A percentile compares a stretch with the other conserved stretches of the same genome.
Evolutionary conservation across 2,329 filamentous ascomycete genomes (phyloP).

Genomic region (Tetracladium maxilliforme): DNA sequence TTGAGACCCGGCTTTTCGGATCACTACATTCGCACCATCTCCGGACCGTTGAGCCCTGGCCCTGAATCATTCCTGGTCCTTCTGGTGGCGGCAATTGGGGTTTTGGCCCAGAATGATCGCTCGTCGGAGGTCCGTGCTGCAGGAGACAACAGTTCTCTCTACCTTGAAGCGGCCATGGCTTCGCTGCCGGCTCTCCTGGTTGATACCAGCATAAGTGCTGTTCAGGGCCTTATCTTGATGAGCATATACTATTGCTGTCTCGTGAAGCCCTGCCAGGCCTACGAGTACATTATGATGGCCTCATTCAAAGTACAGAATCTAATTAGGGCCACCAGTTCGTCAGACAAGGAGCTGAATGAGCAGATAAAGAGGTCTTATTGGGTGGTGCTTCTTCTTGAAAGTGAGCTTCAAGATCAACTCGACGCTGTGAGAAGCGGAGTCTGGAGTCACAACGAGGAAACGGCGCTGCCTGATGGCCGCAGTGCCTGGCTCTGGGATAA

Average conservation of each 20-base stretch:
- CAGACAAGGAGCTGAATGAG: conserved; percentile 5
- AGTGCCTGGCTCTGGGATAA: conserved; percentile 10
- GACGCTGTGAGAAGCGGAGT: conserved; percentile 13
- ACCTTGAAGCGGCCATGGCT: conserved; percentile 8
- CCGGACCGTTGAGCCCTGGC: conserved; percentile 7
- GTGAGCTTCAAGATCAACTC: conserved; percentile 12
- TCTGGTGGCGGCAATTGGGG: conserved; percentile 13
- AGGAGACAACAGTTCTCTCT: conserved; percentile 6
- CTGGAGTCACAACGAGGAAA: conserved; percentile 12
- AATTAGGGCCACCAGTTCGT: conserved; percentile 7
- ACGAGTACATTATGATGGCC: conserved; percentile 14
- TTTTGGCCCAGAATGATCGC: conserved; percentile 6
- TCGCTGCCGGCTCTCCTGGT: conserved; percentile 9
- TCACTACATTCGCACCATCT: conserved; percentile 8
- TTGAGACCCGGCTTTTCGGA: conserved; percentile 9
- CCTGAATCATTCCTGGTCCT: conserved; percentile 11
- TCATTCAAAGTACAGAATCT: conserved; percentile 14
- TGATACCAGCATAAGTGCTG: conserved; percentile 9
- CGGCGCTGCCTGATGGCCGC: conserved; percentile 10
- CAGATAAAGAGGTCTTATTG: conserved; percentile 9
- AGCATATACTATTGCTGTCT: conserved; percentile 13
- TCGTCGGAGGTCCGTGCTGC: conserved; percentile 4
- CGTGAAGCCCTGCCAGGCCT: conserved; percentile 13
- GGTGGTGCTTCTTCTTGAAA: conserved; percentile 12
- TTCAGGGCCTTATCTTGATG: conserved; percentile 12